phyloP scores from a whole-genome alignment of 176 grass and related monocot genomes.

The Puya raimondii region DNA sequence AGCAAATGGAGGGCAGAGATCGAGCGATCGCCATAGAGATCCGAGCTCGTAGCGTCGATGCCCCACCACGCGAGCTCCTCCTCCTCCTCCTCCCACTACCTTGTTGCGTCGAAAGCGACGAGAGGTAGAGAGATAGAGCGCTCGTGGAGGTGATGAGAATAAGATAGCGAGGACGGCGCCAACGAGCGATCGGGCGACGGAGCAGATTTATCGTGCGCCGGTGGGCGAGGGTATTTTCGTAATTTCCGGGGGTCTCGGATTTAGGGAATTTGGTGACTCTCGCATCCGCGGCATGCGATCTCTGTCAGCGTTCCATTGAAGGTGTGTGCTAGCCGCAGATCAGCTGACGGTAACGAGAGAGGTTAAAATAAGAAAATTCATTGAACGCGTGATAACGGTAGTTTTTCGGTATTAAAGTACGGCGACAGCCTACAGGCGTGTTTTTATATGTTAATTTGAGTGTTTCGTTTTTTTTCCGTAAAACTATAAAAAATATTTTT shows the following conservation, averaged over 20 bases:
- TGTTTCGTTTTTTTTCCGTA: too few relatives aligned
- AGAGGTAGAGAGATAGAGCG: not conserved
- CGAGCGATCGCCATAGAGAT: not conserved
- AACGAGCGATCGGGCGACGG: not conserved
- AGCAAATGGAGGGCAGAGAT: slow-evolving; percentile 2
- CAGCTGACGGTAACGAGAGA: too few relatives aligned
- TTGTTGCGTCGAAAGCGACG: too few relatives aligned
- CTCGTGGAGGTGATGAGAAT: not conserved
- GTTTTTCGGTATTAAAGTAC: too few relatives aligned
- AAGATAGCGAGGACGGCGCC: not conserved
- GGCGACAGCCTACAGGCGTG: too few relatives aligned
- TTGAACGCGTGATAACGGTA: too few relatives aligned
- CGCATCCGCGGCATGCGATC: too few relatives aligned
- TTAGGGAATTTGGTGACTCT: not conserved
- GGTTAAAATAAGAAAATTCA: too few relatives aligned
- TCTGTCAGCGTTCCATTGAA: too few relatives aligned
- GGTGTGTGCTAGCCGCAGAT: too few relatives aligned
- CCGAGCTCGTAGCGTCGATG: not conserved
- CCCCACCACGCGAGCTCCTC: not conserved
- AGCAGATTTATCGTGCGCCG: not conserved
- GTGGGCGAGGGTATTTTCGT: not conserved
- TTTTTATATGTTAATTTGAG: too few relatives aligned
- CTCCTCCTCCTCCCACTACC: not conserved
- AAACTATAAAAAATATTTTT: too few relatives aligned
- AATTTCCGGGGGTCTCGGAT: not conserved